These are phyloP conservation scores for Pontederia crassipes DNA, from an alignment of 176 grass and related monocot species.

Conservation along the genomic window DNA sequence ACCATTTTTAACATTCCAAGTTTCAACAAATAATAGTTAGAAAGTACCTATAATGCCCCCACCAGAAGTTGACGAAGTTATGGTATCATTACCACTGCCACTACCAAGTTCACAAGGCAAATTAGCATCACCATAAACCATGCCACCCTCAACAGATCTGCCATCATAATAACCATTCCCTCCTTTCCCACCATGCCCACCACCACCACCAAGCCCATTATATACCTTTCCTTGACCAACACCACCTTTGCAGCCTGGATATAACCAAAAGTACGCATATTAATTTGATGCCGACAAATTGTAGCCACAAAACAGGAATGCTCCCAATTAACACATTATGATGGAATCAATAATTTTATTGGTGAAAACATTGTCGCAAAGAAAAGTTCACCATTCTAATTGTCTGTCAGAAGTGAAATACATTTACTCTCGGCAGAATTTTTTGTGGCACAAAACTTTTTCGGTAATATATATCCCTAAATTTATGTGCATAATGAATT, in stretches of 20 bases:
- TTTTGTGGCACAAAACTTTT: too few relatives aligned
- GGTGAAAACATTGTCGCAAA: too few relatives aligned
- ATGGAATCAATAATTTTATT: too few relatives aligned
- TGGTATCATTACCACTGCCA: conserved; percentile 81
- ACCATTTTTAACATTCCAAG: neutral
- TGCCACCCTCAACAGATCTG: conserved; percentile 45
- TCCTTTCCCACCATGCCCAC: conserved; percentile 93
- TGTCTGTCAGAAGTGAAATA: too few relatives aligned
- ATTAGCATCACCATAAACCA: conserved; percentile 62
- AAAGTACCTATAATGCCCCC: conserved; percentile 85
- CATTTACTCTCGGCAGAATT: too few relatives aligned
- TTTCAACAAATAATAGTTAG: conserved; percentile 10
- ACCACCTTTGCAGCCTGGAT: conserved; percentile 80
- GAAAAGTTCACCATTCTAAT: too few relatives aligned
- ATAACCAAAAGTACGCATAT: conserved; percentile 7
- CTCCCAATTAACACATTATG: neutral
- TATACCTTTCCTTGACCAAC: conserved; percentile 62
- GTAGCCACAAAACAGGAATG: neutral
- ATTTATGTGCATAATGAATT: too few relatives aligned
- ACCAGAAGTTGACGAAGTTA: conserved; percentile 62
- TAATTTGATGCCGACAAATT: neutral
- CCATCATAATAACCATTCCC: conserved; percentile 42
- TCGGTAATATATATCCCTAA: too few relatives aligned
- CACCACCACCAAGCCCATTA: conserved; percentile 65
- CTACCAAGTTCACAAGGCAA: conserved; percentile 98